These are phyloP conservation scores for Borovskyia barvae DNA, from an alignment of 208 protist species.

Conservation along the genomic window DNA sequence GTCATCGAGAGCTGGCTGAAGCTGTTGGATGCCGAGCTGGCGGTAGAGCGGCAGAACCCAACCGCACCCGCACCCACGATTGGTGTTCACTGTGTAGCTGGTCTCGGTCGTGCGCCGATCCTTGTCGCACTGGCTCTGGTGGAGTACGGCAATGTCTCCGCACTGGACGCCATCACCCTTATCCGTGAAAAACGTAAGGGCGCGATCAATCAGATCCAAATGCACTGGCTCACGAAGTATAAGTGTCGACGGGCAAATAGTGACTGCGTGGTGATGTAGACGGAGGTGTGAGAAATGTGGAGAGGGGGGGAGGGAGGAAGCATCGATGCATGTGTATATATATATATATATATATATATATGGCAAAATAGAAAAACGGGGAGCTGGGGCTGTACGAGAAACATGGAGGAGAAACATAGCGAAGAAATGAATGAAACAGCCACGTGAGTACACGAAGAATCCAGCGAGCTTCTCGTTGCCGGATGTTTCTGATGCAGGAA, in stretches of 20 bases:
- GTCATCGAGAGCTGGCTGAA: constrained; percentile 82
- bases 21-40: constrained; percentile 72
- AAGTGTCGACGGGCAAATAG: constrained; percentile 50
- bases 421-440: too few relatives aligned
- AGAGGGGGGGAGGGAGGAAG: too few relatives aligned
- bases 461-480: too few relatives aligned
- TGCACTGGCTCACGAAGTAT: constrained; percentile 90
- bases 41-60: constrained; percentile 12
- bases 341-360: too few relatives aligned
- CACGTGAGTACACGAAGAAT: too few relatives aligned
- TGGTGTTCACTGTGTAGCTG: constrained; percentile 92
- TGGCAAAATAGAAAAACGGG: too few relatives aligned
- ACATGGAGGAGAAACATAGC: too few relatives aligned
- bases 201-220: constrained; percentile 91
- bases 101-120: constrained; percentile 90
- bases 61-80: constrained; percentile 39
- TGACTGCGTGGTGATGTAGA: constrained; percentile 73
- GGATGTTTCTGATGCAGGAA: too few relatives aligned
- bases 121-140: constrained; percentile 91
- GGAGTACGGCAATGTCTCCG: constrained; percentile 73
- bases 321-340: too few relatives aligned
- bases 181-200: constrained; percentile 83
- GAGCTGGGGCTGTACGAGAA: too few relatives aligned
- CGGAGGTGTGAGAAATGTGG: too few relatives aligned
- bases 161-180: constrained; percentile 80